Conservation (phyloP, 768 basidiomycete species). For the Suillus occidentalis region DNA sequence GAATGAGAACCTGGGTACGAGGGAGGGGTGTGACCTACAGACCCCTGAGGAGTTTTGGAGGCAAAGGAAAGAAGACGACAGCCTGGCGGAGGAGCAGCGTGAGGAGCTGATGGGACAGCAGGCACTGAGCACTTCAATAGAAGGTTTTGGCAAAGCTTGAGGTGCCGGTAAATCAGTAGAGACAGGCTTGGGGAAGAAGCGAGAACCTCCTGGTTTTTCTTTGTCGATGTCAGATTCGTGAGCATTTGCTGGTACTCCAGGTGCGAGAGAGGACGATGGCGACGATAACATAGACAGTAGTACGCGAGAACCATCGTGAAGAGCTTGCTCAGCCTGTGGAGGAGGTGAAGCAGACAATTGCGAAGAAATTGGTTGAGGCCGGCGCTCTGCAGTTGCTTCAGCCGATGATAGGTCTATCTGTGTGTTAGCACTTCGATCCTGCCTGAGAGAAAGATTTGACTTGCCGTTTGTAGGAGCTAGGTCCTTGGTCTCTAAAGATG, state of each 20-base stretch:
- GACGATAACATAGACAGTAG: constrained; percentile 13
- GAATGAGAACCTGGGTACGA: constrained; percentile 23
- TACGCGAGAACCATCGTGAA: constrained; percentile 7
- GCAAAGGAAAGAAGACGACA: constrained; percentile 45
- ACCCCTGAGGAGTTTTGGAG: constrained; percentile 26
- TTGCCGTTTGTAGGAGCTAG: constrained; percentile 13
- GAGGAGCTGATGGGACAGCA: constrained; percentile 27
- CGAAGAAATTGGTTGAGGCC: constrained; percentile 7
- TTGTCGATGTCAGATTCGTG: constrained; percentile 22
- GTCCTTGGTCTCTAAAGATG: background rate
- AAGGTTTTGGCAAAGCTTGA: constrained; percentile 16
- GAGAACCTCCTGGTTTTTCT: constrained; percentile 31
- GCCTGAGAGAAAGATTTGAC: constrained; percentile 6
- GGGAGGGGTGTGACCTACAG: constrained; percentile 16
- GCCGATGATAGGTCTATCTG: background rate
- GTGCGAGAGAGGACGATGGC: constrained; percentile 14
- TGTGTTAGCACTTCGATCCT: background rate
- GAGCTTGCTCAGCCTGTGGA: constrained; percentile 15
- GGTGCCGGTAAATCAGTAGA: constrained; percentile 20
- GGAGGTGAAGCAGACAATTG: constrained; percentile 15
- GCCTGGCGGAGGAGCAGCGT: constrained; percentile 41
- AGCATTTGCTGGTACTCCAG: background rate
- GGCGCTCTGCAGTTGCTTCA: background rate
- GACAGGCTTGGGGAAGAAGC: constrained; percentile 36
- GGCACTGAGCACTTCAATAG: constrained; percentile 45